These are phyloP conservation scores for Sporothrix sp. DNA, from an alignment of 2,329 filamentous ascomycete genomes.

Conservation along the genomic window DNA sequence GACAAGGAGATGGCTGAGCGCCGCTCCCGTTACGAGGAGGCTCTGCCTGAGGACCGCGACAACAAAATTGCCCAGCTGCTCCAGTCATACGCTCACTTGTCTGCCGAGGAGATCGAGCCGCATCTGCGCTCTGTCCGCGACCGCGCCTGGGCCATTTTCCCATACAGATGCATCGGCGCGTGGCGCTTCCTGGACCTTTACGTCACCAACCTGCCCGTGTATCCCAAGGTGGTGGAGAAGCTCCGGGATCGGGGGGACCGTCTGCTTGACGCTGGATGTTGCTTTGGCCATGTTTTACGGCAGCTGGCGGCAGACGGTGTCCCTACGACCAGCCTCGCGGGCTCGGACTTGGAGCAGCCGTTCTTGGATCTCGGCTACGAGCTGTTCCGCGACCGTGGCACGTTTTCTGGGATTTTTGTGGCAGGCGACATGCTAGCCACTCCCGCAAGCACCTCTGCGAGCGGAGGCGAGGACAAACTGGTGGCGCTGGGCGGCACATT, in stretches of 20 bases:
- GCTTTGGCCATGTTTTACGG: constrained; percentile 36
- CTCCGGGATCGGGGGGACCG: constrained; percentile 21
- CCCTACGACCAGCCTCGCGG: constrained; percentile 29
- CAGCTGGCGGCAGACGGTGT: constrained; percentile 31
- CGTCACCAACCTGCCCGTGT: constrained; percentile 24
- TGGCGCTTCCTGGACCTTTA: constrained; percentile 31
- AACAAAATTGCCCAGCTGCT: constrained; percentile 19
- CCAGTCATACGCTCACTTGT: constrained; percentile 19
- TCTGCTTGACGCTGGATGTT: constrained; percentile 34
- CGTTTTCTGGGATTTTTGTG: constrained; percentile 18
- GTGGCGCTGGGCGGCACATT: constrained; percentile 19
- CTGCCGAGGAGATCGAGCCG: constrained; percentile 17
- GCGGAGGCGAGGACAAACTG: constrained; percentile 12
- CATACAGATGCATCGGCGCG: constrained; percentile 31
- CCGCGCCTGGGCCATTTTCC: constrained; percentile 28
- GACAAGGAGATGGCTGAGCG: not conserved
- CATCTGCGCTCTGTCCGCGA: constrained; percentile 20
- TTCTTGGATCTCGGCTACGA: constrained; percentile 28
- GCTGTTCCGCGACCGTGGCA: constrained; percentile 24
- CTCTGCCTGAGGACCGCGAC: constrained; percentile 11
- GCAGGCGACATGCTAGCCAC: constrained; percentile 22
- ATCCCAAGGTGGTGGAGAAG: constrained; percentile 23
- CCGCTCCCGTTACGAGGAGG: constrained; percentile 8
- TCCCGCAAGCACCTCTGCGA: too few relatives aligned
- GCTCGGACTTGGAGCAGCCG: constrained; percentile 27